Evolutionary conservation across 768 basidiomycete species (phyloP), one percentile per base, ranked within the genome.

Genomic region (Mycena leptocephala): DNA sequence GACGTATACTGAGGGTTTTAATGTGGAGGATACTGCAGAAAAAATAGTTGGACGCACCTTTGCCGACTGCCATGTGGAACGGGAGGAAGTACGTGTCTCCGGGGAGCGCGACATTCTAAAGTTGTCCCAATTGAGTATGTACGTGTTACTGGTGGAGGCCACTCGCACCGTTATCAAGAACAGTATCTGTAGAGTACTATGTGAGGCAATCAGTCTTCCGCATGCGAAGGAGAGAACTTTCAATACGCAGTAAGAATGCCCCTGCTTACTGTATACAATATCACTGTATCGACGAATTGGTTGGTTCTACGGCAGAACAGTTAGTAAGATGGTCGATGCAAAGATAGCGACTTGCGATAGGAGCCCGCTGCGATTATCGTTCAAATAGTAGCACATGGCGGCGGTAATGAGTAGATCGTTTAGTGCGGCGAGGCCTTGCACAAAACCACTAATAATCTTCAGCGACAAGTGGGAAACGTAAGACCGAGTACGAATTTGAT

Each of bases 371-470:
- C 76, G 72, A 51, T 58, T 66, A 10, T 37, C 10, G 5, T n/a
- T 30, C 22, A 77, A 26, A 37, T 74, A 63, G 26, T 69, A 77
- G 56, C 76, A 77, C 71, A 77, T 61, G 3, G 37, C 66, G n/a
- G 28, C 66, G 18, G 65, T 70, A 37, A 77, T 77, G 32, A 74
- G 35, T 5, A 74, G 24, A 46, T 77, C 76, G 59, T 77, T 67
- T n/a, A 77, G 39, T 16, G 76, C 70, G 35, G 76, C 76, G 37
- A 77, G 61, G 16, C 76, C 76, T 48, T 77, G 76, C 22, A 77
- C 76, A 10, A 67, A 72, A 28, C 76, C 76, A 55, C 72, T 74
- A n/a, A 77, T 62, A 37, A 77, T 77, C 76, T 77, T 51, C 14
- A 48, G 7, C n/a, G 13, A 20, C 16, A 59, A 18, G 22, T 35